Conservation (phyloP, 2,329 filamentous ascomycete genomes). For the Fusarium sp. region DNA sequence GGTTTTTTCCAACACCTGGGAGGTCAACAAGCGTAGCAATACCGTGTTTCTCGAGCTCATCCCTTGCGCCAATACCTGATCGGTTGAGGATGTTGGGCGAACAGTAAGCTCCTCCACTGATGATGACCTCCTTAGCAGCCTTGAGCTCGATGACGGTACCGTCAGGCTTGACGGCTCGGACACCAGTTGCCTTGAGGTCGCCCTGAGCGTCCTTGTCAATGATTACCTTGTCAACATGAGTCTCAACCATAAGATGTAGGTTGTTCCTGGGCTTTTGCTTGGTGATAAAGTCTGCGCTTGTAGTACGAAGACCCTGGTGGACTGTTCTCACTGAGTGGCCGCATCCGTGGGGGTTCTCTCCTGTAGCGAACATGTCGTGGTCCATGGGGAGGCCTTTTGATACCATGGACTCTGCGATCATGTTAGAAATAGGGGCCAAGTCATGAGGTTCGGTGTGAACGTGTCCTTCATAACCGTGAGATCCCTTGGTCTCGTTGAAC, state of each 20-base stretch:
- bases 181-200: conserved; percentile 59
- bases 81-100: conserved; percentile 65
- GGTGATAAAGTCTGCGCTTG: conserved; percentile 64
- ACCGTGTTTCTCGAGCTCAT: conserved; percentile 56
- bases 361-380: conserved; percentile 69
- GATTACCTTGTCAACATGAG: conserved; percentile 65
- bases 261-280: conserved; percentile 56
- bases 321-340: conserved; percentile 67
- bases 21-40: conserved; percentile 58
- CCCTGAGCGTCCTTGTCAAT: conserved; percentile 53
- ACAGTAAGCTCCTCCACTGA: conserved; percentile 63
- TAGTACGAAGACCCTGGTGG: conserved; percentile 64
- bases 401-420: conserved; percentile 66
- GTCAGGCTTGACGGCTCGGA: conserved; percentile 56
- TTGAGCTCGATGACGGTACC: conserved; percentile 56
- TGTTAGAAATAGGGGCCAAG: conserved; percentile 68
- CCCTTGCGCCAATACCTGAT: conserved; percentile 63
- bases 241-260: conserved; percentile 61
- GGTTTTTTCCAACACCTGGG: conserved; percentile 64
- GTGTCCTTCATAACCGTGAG: conserved; percentile 65
- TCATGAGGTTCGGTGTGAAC: conserved; percentile 69
- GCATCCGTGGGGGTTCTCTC: conserved; percentile 64
- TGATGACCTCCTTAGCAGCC: conserved; percentile 55
- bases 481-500: conserved; percentile 62
- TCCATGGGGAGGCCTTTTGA: conserved; percentile 66